Evolutionary conservation across 768 basidiomycete species (phyloP), one percentile per base, ranked within the genome.

Genomic region (Agrocybe praecox): DNA sequence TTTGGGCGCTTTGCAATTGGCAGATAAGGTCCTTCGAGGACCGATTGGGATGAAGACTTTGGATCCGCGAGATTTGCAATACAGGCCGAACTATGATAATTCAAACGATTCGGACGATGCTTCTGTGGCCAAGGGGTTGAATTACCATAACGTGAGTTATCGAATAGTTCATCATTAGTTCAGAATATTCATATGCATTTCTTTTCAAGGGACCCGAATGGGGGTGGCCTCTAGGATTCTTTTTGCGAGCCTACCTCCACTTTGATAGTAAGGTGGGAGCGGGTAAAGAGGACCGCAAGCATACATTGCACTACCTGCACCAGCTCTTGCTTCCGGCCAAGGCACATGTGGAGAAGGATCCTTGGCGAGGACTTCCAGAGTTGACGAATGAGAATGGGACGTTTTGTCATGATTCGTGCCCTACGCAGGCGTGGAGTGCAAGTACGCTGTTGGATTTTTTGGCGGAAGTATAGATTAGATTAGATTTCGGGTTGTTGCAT

Each of bases 31-130:
- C 40, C 79, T 99, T 23, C 83, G 91, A n/a, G 85, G 85, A 1
- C 96, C 96, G 1, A 77, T 98, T 57, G 97, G 97, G 1, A 96
- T 98, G 92, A 97, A 89, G 80, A 98, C 97, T 0, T 76, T 99
- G 56, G 97, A 98, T 67, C 86, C 95, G 3, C 69, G 62, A 42
- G 97, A 99, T 65, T 70, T 87, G 64, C 93, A 96, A 62, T 99
- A 98, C 74, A 87, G 94, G 8, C 91, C 92, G 9, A 76, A 83
- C 59, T 97, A 99, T 69, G 94, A 98, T 73, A 98, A 99, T 67
- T 83, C 92, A 23, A 94, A 97, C 66, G 96, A 99, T 67, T 87
- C 89, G 1, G 75, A 76, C n/a, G 97, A 99, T 65, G 74, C 84
- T 44, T 74, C 86, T 2, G 73, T 95, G 50, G 96, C 97, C 5